A percentile compares a stretch with the other conserved stretches of the same genome.
Evolutionary conservation across 2,329 filamentous ascomycete genomes (phyloP).

Genomic region (Clonostachys chloroleuca): DNA sequence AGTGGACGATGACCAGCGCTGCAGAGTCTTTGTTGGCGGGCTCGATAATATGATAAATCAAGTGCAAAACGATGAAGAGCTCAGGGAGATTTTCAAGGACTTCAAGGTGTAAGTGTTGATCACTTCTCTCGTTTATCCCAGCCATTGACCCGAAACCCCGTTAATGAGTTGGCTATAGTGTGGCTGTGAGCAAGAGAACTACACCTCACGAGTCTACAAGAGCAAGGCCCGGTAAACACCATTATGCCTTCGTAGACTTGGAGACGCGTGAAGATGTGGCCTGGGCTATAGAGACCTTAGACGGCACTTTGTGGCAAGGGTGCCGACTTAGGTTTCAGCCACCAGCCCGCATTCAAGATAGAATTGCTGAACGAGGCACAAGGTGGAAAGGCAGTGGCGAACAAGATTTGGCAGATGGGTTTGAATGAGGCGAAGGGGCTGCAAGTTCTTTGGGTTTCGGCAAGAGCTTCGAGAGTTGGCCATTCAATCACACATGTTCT

Average conservation of each 20-base stretch:
- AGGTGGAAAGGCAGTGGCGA: background rate
- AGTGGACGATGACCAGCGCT: slow-evolving; percentile 18
- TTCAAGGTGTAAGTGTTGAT: slow-evolving; percentile 32
- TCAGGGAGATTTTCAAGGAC: slow-evolving; percentile 38
- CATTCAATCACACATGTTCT: no score
- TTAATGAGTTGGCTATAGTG: slow-evolving; percentile 11
- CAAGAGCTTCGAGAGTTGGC: no score
- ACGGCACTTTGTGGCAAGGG: slow-evolving; percentile 20
- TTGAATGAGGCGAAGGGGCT: no score
- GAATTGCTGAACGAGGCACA: background rate
- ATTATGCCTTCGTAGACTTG: slow-evolving; percentile 66
- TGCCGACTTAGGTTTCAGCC: background rate
- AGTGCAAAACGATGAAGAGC: slow-evolving; percentile 36
- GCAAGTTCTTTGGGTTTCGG: no score
- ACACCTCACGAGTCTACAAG: slow-evolving; percentile 52
- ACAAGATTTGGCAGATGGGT: no score
- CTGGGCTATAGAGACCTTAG: slow-evolving; percentile 38
- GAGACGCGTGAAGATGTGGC: slow-evolving; percentile 47
- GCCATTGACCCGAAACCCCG: slow-evolving; percentile 7
- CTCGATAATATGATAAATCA: slow-evolving; percentile 44
- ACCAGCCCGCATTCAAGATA: background rate
- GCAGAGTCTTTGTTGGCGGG: slow-evolving; percentile 46
- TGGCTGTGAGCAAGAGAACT: slow-evolving; percentile 43
- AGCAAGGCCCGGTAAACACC: slow-evolving; percentile 46
- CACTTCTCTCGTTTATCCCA: background rate